Evolutionary conservation across 495 filamentous ascomycete genomes (phyloP).

Genomic region (Mycothermus thermophilus): DNA sequence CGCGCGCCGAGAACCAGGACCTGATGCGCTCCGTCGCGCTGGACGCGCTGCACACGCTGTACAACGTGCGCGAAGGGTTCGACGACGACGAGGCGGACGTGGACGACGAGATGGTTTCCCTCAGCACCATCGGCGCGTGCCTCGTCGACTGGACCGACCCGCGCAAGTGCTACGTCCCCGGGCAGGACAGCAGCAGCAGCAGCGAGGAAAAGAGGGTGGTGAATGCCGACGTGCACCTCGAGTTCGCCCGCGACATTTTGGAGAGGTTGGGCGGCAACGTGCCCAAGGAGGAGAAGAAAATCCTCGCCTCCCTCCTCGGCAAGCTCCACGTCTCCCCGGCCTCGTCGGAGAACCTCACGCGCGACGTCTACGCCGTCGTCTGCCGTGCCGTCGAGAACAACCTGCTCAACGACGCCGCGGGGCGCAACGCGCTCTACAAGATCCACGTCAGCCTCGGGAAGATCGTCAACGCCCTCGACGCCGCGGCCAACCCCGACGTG

Average conservation of each 20-base stretch:
- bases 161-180: slow-evolving; percentile 63
- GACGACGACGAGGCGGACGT: slow-evolving; percentile 71
- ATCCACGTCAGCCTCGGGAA: slow-evolving; percentile 53
- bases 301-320: slow-evolving; percentile 58
- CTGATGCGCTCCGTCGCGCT: slow-evolving; percentile 61
- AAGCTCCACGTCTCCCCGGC: slow-evolving; percentile 67
- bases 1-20: slow-evolving; percentile 60
- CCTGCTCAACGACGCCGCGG: slow-evolving; percentile 52
- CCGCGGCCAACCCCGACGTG: slow-evolving; percentile 16
- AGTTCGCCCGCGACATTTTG: slow-evolving; percentile 49
- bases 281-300: slow-evolving; percentile 75
- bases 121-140: slow-evolving; percentile 61
- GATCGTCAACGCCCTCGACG: slow-evolving; percentile 42
- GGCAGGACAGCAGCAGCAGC: slow-evolving; percentile 32
- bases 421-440: slow-evolving; percentile 66
- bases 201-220: slow-evolving; percentile 46
- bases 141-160: slow-evolving; percentile 94
- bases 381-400: slow-evolving; percentile 56
- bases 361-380: slow-evolving; percentile 40
- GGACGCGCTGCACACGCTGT: slow-evolving; percentile 50
- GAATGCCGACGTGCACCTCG: slow-evolving; percentile 53
- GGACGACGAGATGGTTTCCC: slow-evolving; percentile 65
- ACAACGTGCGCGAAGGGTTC: slow-evolving; percentile 51
- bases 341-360: slow-evolving; percentile 35
- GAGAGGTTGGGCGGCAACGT: slow-evolving; percentile 40